These are phyloP conservation scores for Candida mesenterica DNA, from an alignment of 1,139 yeast species.

Conservation along the genomic window DNA sequence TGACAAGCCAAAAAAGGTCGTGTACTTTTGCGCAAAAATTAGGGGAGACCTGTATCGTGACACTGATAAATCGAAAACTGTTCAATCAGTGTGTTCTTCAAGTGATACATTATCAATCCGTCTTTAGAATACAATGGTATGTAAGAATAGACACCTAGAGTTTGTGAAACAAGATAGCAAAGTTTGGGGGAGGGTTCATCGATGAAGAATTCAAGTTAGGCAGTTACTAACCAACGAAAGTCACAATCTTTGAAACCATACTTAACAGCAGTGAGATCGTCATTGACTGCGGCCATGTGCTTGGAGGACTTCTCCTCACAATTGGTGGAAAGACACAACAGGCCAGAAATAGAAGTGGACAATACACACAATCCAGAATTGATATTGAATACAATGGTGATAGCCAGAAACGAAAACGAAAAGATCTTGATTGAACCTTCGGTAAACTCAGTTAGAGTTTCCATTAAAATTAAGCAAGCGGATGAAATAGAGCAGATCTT, in stretches of 20 bases:
- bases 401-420: constrained; percentile 93
- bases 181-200: too few species aligned
- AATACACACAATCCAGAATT: constrained; percentile 68
- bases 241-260: constrained; percentile 96
- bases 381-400: constrained; percentile 81
- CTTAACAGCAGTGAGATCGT: constrained; percentile 87
- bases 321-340: constrained; percentile 92
- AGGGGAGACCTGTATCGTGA: too few species aligned
- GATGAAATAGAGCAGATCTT: constrained; percentile 95
- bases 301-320: constrained; percentile 94
- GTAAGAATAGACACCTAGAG: too few species aligned
- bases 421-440: constrained; percentile 91
- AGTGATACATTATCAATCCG: too few species aligned
- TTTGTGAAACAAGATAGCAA: too few species aligned
- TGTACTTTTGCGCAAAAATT: too few species aligned
- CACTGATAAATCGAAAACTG: too few species aligned
- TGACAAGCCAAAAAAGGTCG: too few species aligned
- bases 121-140: too few species aligned
- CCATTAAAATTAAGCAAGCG: constrained; percentile 92
- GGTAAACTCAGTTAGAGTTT: constrained; percentile 84
- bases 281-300: constrained; percentile 93
- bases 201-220: not conserved
- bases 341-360: constrained; percentile 91
- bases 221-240: constrained; percentile 23
- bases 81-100: too few species aligned